Evolutionary conservation across 306 rosid genomes (phyloP).

Genomic region (Fagus crenata): DNA sequence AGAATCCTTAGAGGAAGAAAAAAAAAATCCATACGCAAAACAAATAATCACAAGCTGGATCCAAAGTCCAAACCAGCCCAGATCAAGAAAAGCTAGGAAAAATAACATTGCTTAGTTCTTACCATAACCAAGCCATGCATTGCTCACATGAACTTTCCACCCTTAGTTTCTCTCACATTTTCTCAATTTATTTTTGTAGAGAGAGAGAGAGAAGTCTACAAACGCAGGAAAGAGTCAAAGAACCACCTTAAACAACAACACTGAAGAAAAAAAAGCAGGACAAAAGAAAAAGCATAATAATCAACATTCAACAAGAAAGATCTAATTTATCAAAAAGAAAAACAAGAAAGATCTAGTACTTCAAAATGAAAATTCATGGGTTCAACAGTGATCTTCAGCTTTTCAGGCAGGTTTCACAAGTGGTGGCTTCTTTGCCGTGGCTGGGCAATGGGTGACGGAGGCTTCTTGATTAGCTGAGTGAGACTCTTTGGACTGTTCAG

Average conservation of each 20-base stretch:
- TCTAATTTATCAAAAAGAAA: background rate
- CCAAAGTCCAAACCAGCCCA: too few relatives aligned
- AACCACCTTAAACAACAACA: background rate
- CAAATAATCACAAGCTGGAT: too few relatives aligned
- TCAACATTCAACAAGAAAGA: background rate
- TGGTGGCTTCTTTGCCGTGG: conserved; percentile 30
- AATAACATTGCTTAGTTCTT: too few relatives aligned
- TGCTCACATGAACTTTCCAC: background rate
- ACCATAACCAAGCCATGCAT: background rate
- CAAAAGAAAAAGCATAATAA: background rate
- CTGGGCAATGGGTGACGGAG: conserved; percentile 1
- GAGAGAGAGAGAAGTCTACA: background rate
- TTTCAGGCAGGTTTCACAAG: conserved; percentile 13
- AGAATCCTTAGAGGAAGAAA: too few relatives aligned
- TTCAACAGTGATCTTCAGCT: background rate
- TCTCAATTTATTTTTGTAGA: background rate
- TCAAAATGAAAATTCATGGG: background rate
- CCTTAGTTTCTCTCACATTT: background rate
- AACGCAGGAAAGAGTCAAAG: background rate
- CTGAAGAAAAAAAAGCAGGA: background rate
- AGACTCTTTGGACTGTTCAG: conserved; percentile 2
- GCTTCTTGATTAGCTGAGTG: background rate
- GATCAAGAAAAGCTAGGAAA: too few relatives aligned
- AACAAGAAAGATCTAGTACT: background rate
- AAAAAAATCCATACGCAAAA: too few relatives aligned